A percentile compares a stretch with the other conserved stretches of the same genome.
Conservation (phyloP, 805 yeast genomes). For the Monosporozyma servazzii region DNA sequence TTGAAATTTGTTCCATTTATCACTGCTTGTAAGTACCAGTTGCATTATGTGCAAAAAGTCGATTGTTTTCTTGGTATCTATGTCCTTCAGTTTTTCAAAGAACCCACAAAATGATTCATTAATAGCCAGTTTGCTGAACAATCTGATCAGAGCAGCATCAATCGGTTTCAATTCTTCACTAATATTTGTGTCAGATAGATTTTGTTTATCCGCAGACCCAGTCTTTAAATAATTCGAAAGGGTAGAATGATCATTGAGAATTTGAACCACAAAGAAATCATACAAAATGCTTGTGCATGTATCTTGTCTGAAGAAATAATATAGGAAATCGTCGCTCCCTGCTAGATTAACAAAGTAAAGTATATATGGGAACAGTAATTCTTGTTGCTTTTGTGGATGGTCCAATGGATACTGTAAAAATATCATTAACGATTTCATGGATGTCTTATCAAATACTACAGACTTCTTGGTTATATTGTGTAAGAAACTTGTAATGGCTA, state of each 20-base stretch:
- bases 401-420: slow-evolving; percentile 19
- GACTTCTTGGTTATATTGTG: slow-evolving; percentile 19
- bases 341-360: slow-evolving; percentile 18
- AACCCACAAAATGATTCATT: slow-evolving; percentile 32
- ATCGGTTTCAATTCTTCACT: slow-evolving; percentile 2
- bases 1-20: slow-evolving; percentile 32
- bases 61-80: slow-evolving; percentile 7
- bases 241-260: slow-evolving; percentile 11
- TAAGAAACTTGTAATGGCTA: slow-evolving; percentile 13
- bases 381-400: slow-evolving; percentile 6
- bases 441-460: slow-evolving; percentile 13
- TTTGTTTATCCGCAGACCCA: neutral
- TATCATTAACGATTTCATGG: slow-evolving; percentile 11
- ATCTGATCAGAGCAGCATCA: slow-evolving; percentile 18
- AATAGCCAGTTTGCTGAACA: slow-evolving; percentile 23
- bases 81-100: slow-evolving; percentile 11
- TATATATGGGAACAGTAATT: slow-evolving; percentile 13
- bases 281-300: slow-evolving; percentile 11
- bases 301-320: slow-evolving; percentile 16
- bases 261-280: slow-evolving; percentile 12
- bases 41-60: slow-evolving; percentile 22
- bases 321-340: slow-evolving; percentile 20
- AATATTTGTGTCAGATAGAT: neutral
- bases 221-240: slow-evolving; percentile 5
- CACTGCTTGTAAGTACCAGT: slow-evolving; percentile 30